These are phyloP conservation scores for Penicillium occitanis DNA, from an alignment of 2,329 filamentous ascomycete genomes.

Conservation along the genomic window DNA sequence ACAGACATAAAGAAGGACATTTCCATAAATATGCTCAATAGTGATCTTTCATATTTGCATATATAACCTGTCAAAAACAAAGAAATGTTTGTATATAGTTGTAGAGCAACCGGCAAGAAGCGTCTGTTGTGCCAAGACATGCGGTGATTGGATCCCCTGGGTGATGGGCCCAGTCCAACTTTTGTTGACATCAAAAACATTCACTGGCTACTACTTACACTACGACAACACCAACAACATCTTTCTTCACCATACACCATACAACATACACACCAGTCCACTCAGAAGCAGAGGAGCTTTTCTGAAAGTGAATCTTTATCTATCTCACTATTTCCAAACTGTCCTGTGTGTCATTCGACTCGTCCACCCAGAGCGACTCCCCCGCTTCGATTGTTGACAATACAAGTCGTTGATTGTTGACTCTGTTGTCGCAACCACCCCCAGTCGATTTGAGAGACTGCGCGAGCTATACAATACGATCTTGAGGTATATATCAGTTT, in stretches of 20 bases:
- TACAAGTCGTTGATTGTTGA: conserved; percentile 1
- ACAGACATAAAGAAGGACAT: background rate
- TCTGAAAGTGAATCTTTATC: background rate
- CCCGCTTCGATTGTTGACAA: conserved; percentile 16
- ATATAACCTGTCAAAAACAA: background rate
- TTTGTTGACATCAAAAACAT: conserved; percentile 22
- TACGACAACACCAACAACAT: background rate
- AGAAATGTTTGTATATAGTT: background rate
- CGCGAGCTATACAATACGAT: background rate
- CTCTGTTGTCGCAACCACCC: background rate
- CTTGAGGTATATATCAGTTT: conserved; percentile 3
- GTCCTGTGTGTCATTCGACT: background rate
- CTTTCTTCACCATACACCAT: background rate
- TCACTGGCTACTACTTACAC: background rate
- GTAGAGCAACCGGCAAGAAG: background rate
- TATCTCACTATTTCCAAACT: background rate
- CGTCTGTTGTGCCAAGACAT: background rate
- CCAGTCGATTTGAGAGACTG: background rate
- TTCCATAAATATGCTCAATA: background rate
- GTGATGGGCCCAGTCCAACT: conserved; percentile 15
- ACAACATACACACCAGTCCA: background rate
- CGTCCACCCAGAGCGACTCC: background rate
- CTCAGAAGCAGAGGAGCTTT: background rate
- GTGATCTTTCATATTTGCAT: background rate
- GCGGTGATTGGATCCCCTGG: conserved; percentile 18